A percentile compares a stretch with the other conserved stretches of the same genome.
Evolutionary conservation across 805 yeast genomes (phyloP).

Genomic region (Metschnikowia kofuensis): DNA sequence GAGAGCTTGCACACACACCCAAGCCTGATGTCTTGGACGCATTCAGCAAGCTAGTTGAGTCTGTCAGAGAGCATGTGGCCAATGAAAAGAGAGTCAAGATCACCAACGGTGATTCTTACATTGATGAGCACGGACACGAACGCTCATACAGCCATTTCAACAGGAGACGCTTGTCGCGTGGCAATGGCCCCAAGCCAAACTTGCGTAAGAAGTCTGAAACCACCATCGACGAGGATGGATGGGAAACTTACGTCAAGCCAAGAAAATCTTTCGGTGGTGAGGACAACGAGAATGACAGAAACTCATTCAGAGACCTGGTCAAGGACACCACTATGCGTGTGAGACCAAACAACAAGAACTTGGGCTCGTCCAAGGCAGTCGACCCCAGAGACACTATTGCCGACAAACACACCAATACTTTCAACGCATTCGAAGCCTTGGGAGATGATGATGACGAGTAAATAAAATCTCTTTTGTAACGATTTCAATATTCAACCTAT

Average conservation of each 20-base stretch:
- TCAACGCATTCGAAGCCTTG: constrained; percentile 82
- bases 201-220: constrained; percentile 55
- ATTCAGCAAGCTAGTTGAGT: constrained; percentile 64
- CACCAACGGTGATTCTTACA: constrained; percentile 43
- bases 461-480: background rate
- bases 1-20: constrained; percentile 56
- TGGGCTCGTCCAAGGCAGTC: constrained; percentile 69
- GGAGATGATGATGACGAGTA: constrained; percentile 52
- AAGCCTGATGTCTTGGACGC: constrained; percentile 62
- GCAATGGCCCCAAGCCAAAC: constrained; percentile 40
- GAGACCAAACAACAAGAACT: constrained; percentile 71
- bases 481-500: background rate
- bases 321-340: constrained; percentile 51
- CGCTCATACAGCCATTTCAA: constrained; percentile 45
- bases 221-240: constrained; percentile 74
- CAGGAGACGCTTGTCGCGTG: constrained; percentile 62
- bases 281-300: constrained; percentile 46
- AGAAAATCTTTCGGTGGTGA: constrained; percentile 49
- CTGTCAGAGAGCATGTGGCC: constrained; percentile 50
- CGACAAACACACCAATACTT: constrained; percentile 60
- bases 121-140: constrained; percentile 45
- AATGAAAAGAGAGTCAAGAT: constrained; percentile 30
- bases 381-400: constrained; percentile 70
- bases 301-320: constrained; percentile 42
- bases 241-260: constrained; percentile 62